Evolutionary conservation across 2,329 filamentous ascomycete genomes (phyloP).

Genomic region (Sporothrix variecibatus): DNA sequence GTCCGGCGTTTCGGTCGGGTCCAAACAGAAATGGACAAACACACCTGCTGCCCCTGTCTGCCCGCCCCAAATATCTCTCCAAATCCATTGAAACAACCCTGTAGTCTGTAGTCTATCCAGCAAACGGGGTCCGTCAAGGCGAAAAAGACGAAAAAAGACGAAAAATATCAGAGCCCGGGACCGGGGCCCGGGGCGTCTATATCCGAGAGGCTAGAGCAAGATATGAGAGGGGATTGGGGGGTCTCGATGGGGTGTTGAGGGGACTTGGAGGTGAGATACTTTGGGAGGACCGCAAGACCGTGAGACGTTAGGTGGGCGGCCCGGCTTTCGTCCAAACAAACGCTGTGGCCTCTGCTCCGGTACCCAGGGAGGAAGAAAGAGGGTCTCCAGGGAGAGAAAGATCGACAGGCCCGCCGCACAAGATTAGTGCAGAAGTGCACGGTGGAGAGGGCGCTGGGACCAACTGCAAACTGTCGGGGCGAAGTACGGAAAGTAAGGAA

Average conservation of each 20-base stretch:
- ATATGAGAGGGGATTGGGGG: background rate
- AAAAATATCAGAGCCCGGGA: background rate
- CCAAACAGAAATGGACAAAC: background rate
- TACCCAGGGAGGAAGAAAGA: background rate
- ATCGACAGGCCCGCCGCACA: conserved; percentile 18
- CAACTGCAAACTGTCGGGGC: conserved; percentile 6
- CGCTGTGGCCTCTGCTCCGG: background rate
- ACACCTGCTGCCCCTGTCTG: background rate
- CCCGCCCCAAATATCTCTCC: background rate
- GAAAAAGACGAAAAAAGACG: background rate
- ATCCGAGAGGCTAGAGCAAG: conserved; percentile 16
- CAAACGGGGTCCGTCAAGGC: background rate
- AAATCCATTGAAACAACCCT: background rate
- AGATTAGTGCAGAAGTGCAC: background rate
- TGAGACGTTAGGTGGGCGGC: background rate
- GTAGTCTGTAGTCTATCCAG: background rate
- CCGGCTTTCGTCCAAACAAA: background rate
- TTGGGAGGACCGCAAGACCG: background rate
- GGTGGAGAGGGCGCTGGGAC: background rate
- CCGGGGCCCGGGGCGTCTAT: background rate
- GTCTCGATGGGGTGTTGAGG: background rate
- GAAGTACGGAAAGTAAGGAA: background rate
- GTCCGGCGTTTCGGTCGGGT: background rate
- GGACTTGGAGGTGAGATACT: background rate
- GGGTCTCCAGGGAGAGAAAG: conserved; percentile 11